Percentiles rank a stretch among this genome's conserved stretches.
Evolutionary conservation across 768 basidiomycete genomes (phyloP).

Genomic region (Obba rivulosa): DNA sequence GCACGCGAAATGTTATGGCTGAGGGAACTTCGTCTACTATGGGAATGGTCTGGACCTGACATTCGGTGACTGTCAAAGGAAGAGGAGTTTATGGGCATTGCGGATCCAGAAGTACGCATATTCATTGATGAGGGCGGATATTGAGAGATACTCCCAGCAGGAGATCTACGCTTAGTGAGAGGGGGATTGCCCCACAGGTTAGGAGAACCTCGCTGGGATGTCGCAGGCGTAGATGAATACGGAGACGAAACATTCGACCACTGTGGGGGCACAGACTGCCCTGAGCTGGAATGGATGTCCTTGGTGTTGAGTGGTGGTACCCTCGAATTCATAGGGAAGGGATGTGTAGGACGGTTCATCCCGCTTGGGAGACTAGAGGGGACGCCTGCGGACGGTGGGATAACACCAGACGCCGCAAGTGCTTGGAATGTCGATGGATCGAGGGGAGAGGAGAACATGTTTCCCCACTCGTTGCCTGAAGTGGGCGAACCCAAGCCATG

Average conservation of each 20-base stretch:
- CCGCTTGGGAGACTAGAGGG: slow-evolving; percentile 38
- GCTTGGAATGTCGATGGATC: slow-evolving; percentile 56
- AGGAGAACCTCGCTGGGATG: slow-evolving; percentile 57
- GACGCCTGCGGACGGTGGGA: slow-evolving; percentile 33
- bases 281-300: slow-evolving; percentile 12
- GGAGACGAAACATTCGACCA: slow-evolving; percentile 22
- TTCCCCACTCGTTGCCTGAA: slow-evolving; percentile 45
- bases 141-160: slow-evolving; percentile 34
- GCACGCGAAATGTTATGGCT: slow-evolving; percentile 12
- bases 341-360: slow-evolving; percentile 24
- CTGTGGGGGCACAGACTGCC: slow-evolving; percentile 6
- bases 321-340: slow-evolving; percentile 16
- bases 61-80: slow-evolving; percentile 11
- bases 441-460: slow-evolving; percentile 57
- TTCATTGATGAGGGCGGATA: slow-evolving; percentile 7
- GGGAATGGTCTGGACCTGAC: slow-evolving; percentile 8
- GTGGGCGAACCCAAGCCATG: slow-evolving; percentile 16
- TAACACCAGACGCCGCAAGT: slow-evolving; percentile 54
- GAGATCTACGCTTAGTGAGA: slow-evolving; percentile 23
- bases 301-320: slow-evolving; percentile 13
- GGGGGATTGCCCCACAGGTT: slow-evolving; percentile 35
- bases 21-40: slow-evolving; percentile 17
- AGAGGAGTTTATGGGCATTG: slow-evolving; percentile 12
- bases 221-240: slow-evolving; percentile 17
- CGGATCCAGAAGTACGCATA: slow-evolving; percentile 14